Conservation (phyloP, 495 filamentous ascomycete genomes). For the Echria macrotheca region DNA sequence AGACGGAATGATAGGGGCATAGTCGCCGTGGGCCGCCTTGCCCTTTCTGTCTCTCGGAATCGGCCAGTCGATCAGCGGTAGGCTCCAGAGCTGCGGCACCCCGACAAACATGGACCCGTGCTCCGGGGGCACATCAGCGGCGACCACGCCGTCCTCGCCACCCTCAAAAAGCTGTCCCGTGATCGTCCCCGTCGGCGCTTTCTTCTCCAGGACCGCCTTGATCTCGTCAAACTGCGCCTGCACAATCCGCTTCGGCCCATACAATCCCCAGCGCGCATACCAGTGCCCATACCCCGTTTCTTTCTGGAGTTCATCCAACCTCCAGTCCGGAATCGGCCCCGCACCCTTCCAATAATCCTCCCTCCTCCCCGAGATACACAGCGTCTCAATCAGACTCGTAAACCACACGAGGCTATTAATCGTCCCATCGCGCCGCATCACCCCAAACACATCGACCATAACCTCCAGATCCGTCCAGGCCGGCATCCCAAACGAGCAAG, state of each 20-base stretch:
- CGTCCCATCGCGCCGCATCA: conserved; percentile 33
- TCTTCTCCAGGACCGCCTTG: conserved; percentile 26
- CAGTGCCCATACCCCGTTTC: conserved; percentile 42
- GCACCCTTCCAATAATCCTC: conserved; percentile 41
- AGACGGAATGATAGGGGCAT: conserved; percentile 38
- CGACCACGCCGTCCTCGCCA: conserved; percentile 37
- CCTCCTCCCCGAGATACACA: conserved; percentile 40
- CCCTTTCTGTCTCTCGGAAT: conserved; percentile 22
- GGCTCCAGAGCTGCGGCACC: conserved; percentile 36
- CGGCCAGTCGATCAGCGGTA: conserved; percentile 38
- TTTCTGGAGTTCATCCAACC: conserved; percentile 35
- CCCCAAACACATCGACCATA: conserved; percentile 36
- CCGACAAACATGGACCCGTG: conserved; percentile 38
- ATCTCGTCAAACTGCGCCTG: conserved; percentile 45
- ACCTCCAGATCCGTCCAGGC: conserved; percentile 40
- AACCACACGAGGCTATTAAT: conserved; percentile 38
- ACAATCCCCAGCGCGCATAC: conserved; percentile 44
- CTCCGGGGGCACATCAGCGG: conserved; percentile 26
- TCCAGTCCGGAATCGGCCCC: conserved; percentile 43
- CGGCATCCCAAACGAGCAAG: conserved; percentile 44
- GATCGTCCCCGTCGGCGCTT: conserved; percentile 34
- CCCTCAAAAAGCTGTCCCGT: conserved; percentile 31
- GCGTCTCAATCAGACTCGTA: conserved; percentile 43
- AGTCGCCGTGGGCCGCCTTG: conserved; percentile 38
- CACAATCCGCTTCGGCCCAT: conserved; percentile 38